Evolutionary conservation across 805 yeast genomes (phyloP), one percentile per base, ranked within the genome.

Genomic region (Saturnispora dispora): DNA sequence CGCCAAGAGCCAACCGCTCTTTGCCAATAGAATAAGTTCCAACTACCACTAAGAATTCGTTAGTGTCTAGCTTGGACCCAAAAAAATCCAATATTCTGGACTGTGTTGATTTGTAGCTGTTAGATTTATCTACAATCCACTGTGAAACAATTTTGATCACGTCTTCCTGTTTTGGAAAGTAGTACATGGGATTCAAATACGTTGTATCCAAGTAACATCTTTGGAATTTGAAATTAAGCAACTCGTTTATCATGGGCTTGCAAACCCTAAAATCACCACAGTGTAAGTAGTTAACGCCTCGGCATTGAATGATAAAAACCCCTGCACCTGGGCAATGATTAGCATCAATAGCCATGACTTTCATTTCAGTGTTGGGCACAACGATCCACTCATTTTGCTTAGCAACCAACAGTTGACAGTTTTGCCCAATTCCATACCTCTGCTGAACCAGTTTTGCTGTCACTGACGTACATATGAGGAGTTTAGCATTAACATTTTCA

Each of bases 321-420:
- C 80, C 88, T 3, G 97, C 88, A 2, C 99, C 99, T 1, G 99
- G 99, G 66, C 99, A 93, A 67, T 93, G 99, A 59, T 93, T 91
- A 0, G 98, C 99, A 58, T 87, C 89, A 5, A 84, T 66, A 11
- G 82, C 71, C 0, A 81, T 76, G 0, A 88, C 89, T 35, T 71
- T 72, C 0, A 76, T 70, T 18, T 67, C 68, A 1, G 65, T 65
- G 15, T 78, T 74, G 0, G 67, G 69, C 5, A 76, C 61, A 35
- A 67, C 64, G 46, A 70, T 58, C 17, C 69, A 61, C 46, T 65
- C 63, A 36, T 79, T 53, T 51, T 57, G 57, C 3, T 76, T 75
- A 3, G 80, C 55, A 2, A 62, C 60, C 2, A 70, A 57, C 9
- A 82, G 62, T 25, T 48, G 20, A 30, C 59, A 63, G 3, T 71